Evolutionary conservation across 2,329 filamentous ascomycete genomes (phyloP).

Genomic region (Tolypocladium amazonense): DNA sequence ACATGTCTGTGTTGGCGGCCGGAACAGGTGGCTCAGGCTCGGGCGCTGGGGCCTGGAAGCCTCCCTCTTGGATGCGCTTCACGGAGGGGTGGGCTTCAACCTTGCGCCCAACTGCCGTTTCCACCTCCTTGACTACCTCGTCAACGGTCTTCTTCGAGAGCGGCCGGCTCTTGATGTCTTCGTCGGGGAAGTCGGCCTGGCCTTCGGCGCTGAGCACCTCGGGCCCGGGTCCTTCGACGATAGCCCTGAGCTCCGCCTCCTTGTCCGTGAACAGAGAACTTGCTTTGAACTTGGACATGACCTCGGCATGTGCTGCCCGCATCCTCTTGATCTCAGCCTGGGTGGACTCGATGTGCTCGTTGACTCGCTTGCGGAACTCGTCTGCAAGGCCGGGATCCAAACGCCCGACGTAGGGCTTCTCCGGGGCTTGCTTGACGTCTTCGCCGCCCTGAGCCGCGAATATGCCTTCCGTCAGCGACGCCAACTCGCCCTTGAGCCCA

Average conservation of each 20-base stretch:
- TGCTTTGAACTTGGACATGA: constrained; percentile 63
- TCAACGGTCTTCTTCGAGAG: constrained; percentile 48
- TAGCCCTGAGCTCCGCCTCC: constrained; percentile 63
- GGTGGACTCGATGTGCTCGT: constrained; percentile 60
- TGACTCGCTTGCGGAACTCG: constrained; percentile 72
- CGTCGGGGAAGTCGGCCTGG: constrained; percentile 37
- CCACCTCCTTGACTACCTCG: constrained; percentile 65
- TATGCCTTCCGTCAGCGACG: constrained; percentile 72
- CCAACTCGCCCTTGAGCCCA: constrained; percentile 73
- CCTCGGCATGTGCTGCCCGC: constrained; percentile 66
- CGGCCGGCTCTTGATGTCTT: constrained; percentile 24
- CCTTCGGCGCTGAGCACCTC: constrained; percentile 57
- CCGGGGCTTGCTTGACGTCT: constrained; percentile 30
- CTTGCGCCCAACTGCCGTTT: constrained; percentile 57
- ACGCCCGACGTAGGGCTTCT: constrained; percentile 49
- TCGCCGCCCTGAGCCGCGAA: constrained; percentile 56
- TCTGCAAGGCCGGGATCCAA: constrained; percentile 69
- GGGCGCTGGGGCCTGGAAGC: constrained; percentile 52
- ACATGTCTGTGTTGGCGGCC: constrained; percentile 23
- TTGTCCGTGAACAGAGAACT: constrained; percentile 60
- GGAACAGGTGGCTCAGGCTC: constrained; percentile 25
- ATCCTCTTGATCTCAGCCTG: constrained; percentile 76
- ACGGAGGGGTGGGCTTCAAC: constrained; percentile 55
- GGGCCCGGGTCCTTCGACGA: constrained; percentile 47
- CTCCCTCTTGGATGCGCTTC: constrained; percentile 67